phyloP scores from a whole-genome alignment of 345 rosid genomes.

The Kandelia obovata region DNA sequence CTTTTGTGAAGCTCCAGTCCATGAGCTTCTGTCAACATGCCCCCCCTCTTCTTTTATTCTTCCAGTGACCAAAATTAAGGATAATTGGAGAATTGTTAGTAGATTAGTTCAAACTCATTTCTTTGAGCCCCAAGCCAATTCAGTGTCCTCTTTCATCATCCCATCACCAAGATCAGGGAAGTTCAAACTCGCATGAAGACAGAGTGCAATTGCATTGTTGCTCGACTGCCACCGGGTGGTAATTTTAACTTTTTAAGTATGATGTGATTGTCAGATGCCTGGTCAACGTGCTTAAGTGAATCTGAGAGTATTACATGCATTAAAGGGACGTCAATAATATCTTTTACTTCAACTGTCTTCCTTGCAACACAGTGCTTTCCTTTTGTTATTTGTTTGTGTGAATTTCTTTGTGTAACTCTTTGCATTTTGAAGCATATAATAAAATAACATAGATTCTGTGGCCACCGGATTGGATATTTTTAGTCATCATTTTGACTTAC shows the following conservation, averaged over 20 bases:
- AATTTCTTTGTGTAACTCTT: not conserved
- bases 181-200: not conserved
- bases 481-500: not conserved
- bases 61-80: too few species aligned
- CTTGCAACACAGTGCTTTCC: too few species aligned
- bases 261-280: not conserved
- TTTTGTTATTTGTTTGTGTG: too few species aligned
- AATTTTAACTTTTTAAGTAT: not conserved
- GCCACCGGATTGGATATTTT: not conserved
- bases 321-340: too few species aligned
- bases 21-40: too few species aligned
- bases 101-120: too few species aligned
- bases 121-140: not conserved
- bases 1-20: too few species aligned
- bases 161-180: not conserved
- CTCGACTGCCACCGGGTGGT: not conserved
- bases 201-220: not conserved
- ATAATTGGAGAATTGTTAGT: too few species aligned
- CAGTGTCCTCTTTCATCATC: not conserved
- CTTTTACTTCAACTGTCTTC: too few species aligned
- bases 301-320: not conserved
- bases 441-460: not conserved
- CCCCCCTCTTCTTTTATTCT: too few species aligned
- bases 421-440: not conserved
- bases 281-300: not conserved